Base-by-base conservation (phyloP, 2,329 filamentous ascomycete genomes). In the Colletotrichum spinosum region DNA sequence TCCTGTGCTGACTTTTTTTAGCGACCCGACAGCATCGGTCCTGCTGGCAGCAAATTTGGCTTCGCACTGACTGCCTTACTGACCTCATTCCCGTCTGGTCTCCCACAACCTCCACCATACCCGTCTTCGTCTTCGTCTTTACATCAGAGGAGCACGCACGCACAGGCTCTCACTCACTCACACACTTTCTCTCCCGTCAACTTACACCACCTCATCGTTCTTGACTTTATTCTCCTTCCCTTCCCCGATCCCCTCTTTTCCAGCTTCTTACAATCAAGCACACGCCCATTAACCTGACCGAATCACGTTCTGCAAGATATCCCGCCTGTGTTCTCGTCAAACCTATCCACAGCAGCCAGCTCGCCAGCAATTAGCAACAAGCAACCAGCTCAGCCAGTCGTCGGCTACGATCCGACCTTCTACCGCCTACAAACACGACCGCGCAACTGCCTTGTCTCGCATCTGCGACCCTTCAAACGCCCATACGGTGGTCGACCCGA, bases 31-130 rank as follows among this genome's bases (percentile, higher is more conserved):
- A 25, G 25, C 25, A 25, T 25, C 25, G 25, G 25, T 25, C 25
- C 25, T 25, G 25, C 25, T 25, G 25, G 25, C 25, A 25, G 25
- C 25, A 25, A 48, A 42, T 52, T 66, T 56, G 62, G 62, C 59
- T 63, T 63, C 63, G 53, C 48, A 56, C 58, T 55, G 45, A 56
- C 57, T 42, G 52, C 62, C 37, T 62, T 62, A 55, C 62, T 66
- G 63, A 66, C 63, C 63, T 66, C 63, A 66, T 66, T 63, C 58
- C 59, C 52, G 48, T 65, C 62, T 62, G 48, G 52, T 62, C 63
- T 66, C 42, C 63, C 58, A 56, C 57, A 52, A 62, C 58, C n/a
- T 35, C 50, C 17, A 42, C 44, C 37, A 51, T 25, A 25, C 59
- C 42, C 46, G 37, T 57, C 63, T 65, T 62, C 41, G 58, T 62